These are phyloP conservation scores for Orbilia javanica DNA, from an alignment of 2,329 filamentous ascomycete species.

Conservation along the genomic window DNA sequence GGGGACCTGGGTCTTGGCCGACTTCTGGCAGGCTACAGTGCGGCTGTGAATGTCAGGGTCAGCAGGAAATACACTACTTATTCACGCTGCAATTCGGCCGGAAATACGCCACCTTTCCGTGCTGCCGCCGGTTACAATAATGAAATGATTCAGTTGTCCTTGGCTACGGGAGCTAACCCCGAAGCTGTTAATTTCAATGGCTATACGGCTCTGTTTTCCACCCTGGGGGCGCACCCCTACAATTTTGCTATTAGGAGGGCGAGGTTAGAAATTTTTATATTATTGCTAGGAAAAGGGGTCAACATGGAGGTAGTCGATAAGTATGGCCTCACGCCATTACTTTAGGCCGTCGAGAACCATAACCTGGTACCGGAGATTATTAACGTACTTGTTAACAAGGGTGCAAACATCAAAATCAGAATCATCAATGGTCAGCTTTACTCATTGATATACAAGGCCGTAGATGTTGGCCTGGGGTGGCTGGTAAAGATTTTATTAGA, in stretches of 20 bases:
- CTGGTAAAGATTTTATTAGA: not conserved
- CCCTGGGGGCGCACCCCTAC: not conserved
- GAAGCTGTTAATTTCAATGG: not conserved
- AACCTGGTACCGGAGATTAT: not conserved
- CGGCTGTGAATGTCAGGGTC: not conserved
- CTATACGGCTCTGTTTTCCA: not conserved
- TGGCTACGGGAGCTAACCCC: not conserved
- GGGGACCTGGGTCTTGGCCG: not conserved
- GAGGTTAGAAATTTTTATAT: not conserved
- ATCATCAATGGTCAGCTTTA: not conserved
- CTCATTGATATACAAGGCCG: not conserved
- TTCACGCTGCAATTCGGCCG: not conserved
- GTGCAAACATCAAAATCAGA: not conserved
- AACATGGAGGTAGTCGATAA: not conserved
- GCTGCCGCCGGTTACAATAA: not conserved
- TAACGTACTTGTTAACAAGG: not conserved
- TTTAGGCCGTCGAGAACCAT: not conserved
- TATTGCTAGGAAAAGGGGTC: not conserved
- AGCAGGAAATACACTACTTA: not conserved
- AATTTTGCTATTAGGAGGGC: not conserved
- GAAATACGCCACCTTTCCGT: not conserved
- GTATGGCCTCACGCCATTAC: not conserved
- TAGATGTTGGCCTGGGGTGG: not conserved
- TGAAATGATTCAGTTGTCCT: not conserved
- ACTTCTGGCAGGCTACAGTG: not conserved